These are phyloP conservation scores for Elsinoe necatrix DNA, from an alignment of 2,329 filamentous ascomycete species.

Conservation along the genomic window DNA sequence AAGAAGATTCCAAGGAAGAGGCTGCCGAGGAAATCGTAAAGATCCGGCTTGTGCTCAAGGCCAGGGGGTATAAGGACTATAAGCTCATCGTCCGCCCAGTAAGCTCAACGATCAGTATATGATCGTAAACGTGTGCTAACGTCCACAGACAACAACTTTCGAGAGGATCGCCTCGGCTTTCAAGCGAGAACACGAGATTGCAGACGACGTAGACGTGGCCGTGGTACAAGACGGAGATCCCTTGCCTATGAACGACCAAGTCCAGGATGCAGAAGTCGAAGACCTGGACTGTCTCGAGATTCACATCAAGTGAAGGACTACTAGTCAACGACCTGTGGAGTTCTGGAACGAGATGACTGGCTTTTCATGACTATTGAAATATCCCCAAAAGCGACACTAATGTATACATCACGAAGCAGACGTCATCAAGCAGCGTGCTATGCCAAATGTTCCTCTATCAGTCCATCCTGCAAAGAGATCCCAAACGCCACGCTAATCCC, in stretches of 20 bases:
- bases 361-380: slow-evolving; percentile 3
- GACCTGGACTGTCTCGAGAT: slow-evolving; percentile 72
- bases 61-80: slow-evolving; percentile 43
- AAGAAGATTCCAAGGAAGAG: slow-evolving; percentile 18
- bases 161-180: slow-evolving; percentile 56
- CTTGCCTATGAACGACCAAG: slow-evolving; percentile 51
- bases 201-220: slow-evolving; percentile 45
- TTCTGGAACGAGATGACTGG: background rate
- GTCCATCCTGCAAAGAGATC: background rate
- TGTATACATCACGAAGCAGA: background rate
- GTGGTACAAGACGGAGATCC: slow-evolving; percentile 69
- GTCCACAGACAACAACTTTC: slow-evolving; percentile 47
- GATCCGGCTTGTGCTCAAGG: slow-evolving; percentile 44
- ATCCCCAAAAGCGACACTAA: background rate
- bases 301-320: slow-evolving; percentile 44
- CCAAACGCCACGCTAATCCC: slow-evolving; percentile 11
- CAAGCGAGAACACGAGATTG: slow-evolving; percentile 46
- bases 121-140: slow-evolving; percentile 21
- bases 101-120: slow-evolving; percentile 22
- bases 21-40: slow-evolving; percentile 25
- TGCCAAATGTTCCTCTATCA: background rate
- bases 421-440: background rate
- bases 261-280: slow-evolving; percentile 62
- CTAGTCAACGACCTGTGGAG: no score
- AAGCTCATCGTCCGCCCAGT: slow-evolving; percentile 43